A percentile compares a stretch with the other conserved stretches of the same genome.
phyloP scores from a whole-genome alignment of 2,329 filamentous ascomycete genomes.

The Trichoderma koningii region DNA sequence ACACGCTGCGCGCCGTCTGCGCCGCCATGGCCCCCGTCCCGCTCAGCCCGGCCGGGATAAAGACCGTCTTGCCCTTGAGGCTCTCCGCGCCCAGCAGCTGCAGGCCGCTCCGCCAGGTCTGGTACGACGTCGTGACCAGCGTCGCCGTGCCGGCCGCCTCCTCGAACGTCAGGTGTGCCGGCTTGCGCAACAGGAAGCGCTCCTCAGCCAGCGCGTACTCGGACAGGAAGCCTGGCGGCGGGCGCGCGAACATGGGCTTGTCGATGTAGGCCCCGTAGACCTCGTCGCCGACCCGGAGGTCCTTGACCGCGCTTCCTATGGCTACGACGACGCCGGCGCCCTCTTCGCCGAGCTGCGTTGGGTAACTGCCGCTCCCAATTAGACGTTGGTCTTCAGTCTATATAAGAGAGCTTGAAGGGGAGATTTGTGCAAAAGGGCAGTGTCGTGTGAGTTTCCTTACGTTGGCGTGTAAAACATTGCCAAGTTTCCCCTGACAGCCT shows the following conservation, averaged over 20 bases:
- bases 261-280: conserved; percentile 45
- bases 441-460: background rate
- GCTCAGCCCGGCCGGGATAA: conserved; percentile 53
- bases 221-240: conserved; percentile 41
- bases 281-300: conserved; percentile 40
- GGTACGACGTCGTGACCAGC: conserved; percentile 47
- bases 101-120: conserved; percentile 46
- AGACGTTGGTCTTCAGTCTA: conserved; percentile 21
- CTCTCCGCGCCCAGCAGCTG: conserved; percentile 40
- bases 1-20: conserved; percentile 55
- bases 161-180: conserved; percentile 38
- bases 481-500: conserved; percentile 27
- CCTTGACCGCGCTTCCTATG: conserved; percentile 35
- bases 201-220: conserved; percentile 46
- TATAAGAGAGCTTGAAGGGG: background rate
- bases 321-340: conserved; percentile 41
- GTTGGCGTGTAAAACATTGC: conserved; percentile 1
- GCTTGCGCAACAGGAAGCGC: conserved; percentile 40
- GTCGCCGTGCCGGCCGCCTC: conserved; percentile 43
- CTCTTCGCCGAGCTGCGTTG: conserved; percentile 36
- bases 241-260: conserved; percentile 41
- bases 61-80: conserved; percentile 54
- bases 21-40: conserved; percentile 49
- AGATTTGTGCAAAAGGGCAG: background rate
- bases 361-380: conserved; percentile 29